Conservation (phyloP, 2,329 filamentous ascomycete species). For the Diaporthe nobilis region DNA sequence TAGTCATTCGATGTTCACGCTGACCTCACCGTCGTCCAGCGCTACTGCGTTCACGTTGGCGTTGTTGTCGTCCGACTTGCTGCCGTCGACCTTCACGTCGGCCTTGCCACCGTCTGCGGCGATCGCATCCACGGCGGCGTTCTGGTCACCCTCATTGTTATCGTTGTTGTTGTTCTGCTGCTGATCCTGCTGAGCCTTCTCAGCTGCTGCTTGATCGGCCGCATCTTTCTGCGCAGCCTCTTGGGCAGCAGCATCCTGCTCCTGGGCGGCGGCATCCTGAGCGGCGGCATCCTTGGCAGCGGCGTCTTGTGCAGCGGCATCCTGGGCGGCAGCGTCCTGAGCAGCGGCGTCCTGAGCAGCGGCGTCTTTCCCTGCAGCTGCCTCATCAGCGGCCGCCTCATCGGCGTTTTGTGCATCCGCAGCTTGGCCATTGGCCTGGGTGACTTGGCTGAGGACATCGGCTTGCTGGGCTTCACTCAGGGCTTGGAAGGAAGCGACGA, state of each 20-base stretch:
- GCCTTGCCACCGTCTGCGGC: conserved; percentile 8
- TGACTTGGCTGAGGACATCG: background rate
- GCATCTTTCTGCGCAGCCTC: background rate
- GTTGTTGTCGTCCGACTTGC: conserved; percentile 11
- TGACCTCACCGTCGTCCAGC: conserved; percentile 10
- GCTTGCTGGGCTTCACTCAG: conserved; percentile 1
- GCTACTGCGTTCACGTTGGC: conserved; percentile 23
- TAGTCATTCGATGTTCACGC: conserved; percentile 18
- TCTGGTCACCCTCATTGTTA: conserved; percentile 8
- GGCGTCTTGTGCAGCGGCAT: background rate
- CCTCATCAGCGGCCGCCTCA: background rate
- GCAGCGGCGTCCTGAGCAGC: background rate
- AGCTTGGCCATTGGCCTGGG: background rate
- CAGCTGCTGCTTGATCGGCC: background rate
- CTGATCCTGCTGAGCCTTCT: conserved; percentile 1
- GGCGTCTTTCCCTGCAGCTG: background rate
- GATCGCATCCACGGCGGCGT: background rate
- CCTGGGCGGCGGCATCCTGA: no score
- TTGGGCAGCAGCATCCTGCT: background rate
- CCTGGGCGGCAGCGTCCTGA: background rate
- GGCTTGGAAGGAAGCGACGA: conserved; percentile 4
- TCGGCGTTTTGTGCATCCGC: background rate
- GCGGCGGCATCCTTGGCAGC: background rate
- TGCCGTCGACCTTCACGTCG: conserved; percentile 15
- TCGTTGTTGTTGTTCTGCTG: background rate